phyloP scores from a whole-genome alignment of 768 basidiomycete genomes.

The Boletus rex-veris region DNA sequence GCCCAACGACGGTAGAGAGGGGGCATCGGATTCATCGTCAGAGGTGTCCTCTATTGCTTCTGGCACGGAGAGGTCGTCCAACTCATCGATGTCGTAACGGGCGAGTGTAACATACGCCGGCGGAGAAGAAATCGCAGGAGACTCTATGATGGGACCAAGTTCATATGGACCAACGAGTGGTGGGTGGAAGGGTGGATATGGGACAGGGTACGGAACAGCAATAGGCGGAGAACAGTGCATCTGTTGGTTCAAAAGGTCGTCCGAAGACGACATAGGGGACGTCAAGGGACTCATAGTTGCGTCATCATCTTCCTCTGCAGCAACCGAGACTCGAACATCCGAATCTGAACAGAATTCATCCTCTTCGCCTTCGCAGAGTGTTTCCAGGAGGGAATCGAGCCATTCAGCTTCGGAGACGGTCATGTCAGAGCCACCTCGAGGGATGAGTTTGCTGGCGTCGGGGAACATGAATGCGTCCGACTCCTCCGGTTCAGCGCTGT shows the following conservation, averaged over 20 bases:
- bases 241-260: slow-evolving; percentile 60
- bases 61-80: slow-evolving; percentile 67
- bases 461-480: slow-evolving; percentile 78
- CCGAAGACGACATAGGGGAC: slow-evolving; percentile 75
- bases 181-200: slow-evolving; percentile 62
- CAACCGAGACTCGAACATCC: slow-evolving; percentile 44
- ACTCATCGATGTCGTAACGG: slow-evolving; percentile 58
- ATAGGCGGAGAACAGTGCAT: slow-evolving; percentile 46
- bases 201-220: slow-evolving; percentile 56
- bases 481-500: slow-evolving; percentile 40
- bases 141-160: slow-evolving; percentile 41
- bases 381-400: slow-evolving; percentile 79
- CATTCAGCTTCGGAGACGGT: slow-evolving; percentile 68
- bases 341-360: slow-evolving; percentile 51
- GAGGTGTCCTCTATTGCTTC: slow-evolving; percentile 83
- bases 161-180: slow-evolving; percentile 53
- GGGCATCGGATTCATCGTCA: slow-evolving; percentile 79
- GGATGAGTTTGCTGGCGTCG: slow-evolving; percentile 59
- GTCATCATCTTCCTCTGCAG: slow-evolving; percentile 60
- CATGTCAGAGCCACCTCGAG: slow-evolving; percentile 30
- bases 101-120: slow-evolving; percentile 53
- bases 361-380: slow-evolving; percentile 67
- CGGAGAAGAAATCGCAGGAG: slow-evolving; percentile 40
- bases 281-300: slow-evolving; percentile 53
- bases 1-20: slow-evolving; percentile 57